Conservation (phyloP, 1,284 basidiomycete species). For the Ustilago shanxiensis region DNA sequence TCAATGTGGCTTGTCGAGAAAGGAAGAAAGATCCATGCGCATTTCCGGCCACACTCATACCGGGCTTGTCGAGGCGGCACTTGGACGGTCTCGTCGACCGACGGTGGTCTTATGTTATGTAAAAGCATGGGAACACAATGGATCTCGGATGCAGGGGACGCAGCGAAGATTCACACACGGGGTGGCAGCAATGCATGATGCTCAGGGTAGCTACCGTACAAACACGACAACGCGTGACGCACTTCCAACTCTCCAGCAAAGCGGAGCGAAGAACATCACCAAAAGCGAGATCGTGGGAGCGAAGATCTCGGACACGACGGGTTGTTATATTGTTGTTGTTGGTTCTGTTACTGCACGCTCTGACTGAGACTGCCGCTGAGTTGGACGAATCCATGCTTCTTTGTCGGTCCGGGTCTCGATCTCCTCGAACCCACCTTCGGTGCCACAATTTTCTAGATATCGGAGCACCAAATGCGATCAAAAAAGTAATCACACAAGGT, state of each 20-base stretch:
- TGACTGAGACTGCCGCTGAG: conserved; percentile 10
- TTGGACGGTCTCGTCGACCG: neutral
- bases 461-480: conserved; percentile 1
- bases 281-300: conserved; percentile 29
- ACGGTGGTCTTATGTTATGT: neutral
- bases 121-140: neutral
- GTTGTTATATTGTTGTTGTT: too few species aligned
- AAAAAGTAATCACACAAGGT: neutral
- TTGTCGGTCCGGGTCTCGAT: conserved; percentile 10
- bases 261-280: neutral
- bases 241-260: neutral
- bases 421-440: conserved; percentile 4
- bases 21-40: neutral
- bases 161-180: neutral
- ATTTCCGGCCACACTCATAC: neutral
- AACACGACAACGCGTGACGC: conserved; percentile 3
- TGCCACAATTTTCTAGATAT: neutral
- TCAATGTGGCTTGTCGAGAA: neutral
- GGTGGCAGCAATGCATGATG: conserved; percentile 2
- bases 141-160: neutral
- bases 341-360: neutral
- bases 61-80: neutral
- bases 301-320: conserved; percentile 13
- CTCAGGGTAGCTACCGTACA: neutral
- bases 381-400: conserved; percentile 14